phyloP scores from a whole-genome alignment of 2,329 filamentous ascomycete species.

The Didymella pinodella region DNA sequence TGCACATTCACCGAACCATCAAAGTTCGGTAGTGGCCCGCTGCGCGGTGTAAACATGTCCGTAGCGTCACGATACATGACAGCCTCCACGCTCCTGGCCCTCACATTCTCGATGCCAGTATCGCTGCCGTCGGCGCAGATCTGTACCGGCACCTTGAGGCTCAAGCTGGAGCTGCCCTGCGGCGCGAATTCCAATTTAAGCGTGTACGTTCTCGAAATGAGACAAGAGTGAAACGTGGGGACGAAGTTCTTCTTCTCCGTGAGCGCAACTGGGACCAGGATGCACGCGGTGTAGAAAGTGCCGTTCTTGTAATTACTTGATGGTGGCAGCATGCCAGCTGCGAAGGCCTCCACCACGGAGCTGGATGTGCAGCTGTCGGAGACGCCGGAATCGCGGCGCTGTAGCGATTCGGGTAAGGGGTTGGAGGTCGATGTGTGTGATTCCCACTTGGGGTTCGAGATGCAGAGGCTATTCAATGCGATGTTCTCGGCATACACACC shows the following conservation, averaged over 20 bases:
- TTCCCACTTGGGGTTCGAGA: constrained; percentile 65
- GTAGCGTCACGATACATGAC: constrained; percentile 37
- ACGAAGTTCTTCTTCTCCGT: constrained; percentile 68
- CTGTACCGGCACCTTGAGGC: constrained; percentile 57
- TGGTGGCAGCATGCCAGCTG: constrained; percentile 43
- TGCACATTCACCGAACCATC: constrained; percentile 7
- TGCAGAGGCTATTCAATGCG: constrained; percentile 62
- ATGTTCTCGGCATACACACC: constrained; percentile 63
- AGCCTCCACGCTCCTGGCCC: constrained; percentile 41
- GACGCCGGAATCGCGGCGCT: constrained; percentile 54
- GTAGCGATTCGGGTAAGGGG: constrained; percentile 32
- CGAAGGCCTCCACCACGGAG: constrained; percentile 28
- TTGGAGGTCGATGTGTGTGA: constrained; percentile 53
- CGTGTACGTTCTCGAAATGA: constrained; percentile 69
- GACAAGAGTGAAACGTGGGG: constrained; percentile 74
- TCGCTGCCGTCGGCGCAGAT: constrained; percentile 52
- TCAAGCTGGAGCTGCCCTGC: constrained; percentile 44
- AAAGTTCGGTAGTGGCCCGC: constrained; percentile 41
- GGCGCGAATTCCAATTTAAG: constrained; percentile 67
- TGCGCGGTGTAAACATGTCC: constrained; percentile 49
- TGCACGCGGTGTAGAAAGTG: constrained; percentile 67
- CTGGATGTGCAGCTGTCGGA: constrained; percentile 45
- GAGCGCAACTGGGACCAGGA: constrained; percentile 69
- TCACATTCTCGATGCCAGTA: constrained; percentile 44
- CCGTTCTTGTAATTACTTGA: constrained; percentile 53